These are phyloP conservation scores for Diaporthe longicolla DNA, from an alignment of 2,329 filamentous ascomycete species.

Conservation along the genomic window DNA sequence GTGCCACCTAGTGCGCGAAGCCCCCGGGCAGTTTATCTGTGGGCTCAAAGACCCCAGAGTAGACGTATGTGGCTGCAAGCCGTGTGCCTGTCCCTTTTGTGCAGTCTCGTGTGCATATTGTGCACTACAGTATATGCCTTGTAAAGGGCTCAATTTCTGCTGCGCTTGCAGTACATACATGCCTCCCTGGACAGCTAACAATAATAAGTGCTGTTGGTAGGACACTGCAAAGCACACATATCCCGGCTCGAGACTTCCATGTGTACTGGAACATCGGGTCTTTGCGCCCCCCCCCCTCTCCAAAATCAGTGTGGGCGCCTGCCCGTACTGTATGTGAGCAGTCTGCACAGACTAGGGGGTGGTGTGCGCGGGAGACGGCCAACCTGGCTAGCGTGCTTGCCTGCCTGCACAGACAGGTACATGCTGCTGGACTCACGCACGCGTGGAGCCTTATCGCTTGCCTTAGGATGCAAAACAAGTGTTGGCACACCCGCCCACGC, in stretches of 20 bases:
- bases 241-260: neutral
- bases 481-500: constrained; percentile 16
- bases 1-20: neutral
- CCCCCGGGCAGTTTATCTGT: neutral
- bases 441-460: constrained; percentile 10
- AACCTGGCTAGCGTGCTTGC: neutral
- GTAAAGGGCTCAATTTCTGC: neutral
- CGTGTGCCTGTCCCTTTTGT: neutral
- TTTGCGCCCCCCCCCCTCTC: neutral
- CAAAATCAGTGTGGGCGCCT: neutral
- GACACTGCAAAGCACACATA: neutral
- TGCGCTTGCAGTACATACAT: neutral
- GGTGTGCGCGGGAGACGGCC: neutral
- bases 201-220: neutral
- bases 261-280: neutral
- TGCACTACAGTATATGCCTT: neutral
- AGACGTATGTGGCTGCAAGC: constrained; percentile 18
- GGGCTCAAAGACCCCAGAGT: neutral
- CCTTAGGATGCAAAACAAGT: neutral
- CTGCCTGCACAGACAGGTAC: neutral
- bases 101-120: neutral
- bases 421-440: neutral
- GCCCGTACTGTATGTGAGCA: neutral
- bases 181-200: no score
- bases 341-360: constrained; percentile 7